These are phyloP conservation scores for Cyanodermella asteris DNA, from an alignment of 2,329 filamentous ascomycete species.

Conservation along the genomic window DNA sequence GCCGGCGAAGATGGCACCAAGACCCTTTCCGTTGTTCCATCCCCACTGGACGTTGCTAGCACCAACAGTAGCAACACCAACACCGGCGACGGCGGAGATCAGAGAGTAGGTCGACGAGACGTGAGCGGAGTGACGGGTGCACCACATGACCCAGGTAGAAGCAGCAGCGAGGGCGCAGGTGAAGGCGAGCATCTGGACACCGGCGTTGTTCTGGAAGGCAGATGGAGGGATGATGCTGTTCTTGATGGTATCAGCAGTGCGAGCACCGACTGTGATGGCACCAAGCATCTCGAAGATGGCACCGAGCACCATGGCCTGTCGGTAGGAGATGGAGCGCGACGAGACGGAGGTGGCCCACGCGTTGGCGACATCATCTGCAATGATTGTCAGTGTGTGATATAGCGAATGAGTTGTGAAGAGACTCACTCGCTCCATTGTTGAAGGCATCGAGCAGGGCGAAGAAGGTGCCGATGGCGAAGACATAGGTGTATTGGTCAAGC, in stretches of 20 bases:
- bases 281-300: slow-evolving; percentile 47
- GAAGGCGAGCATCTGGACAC: slow-evolving; percentile 40
- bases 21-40: slow-evolving; percentile 45
- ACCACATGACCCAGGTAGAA: slow-evolving; percentile 34
- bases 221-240: slow-evolving; percentile 46
- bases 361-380: slow-evolving; percentile 71
- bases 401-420: no score
- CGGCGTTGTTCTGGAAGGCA: slow-evolving; percentile 37
- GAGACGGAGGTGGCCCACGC: slow-evolving; percentile 64
- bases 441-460: slow-evolving; percentile 29
- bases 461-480: slow-evolving; percentile 50
- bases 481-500: slow-evolving; percentile 53
- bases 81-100: slow-evolving; percentile 45
- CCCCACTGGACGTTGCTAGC: slow-evolving; percentile 43
- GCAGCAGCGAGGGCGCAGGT: slow-evolving; percentile 37
- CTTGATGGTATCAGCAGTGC: slow-evolving; percentile 59
- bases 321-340: slow-evolving; percentile 51
- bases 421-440: slow-evolving; percentile 2
- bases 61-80: slow-evolving; percentile 45
- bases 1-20: slow-evolving; percentile 51
- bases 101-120: slow-evolving; percentile 53
- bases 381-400: no score
- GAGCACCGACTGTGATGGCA: slow-evolving; percentile 43
- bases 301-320: slow-evolving; percentile 45
- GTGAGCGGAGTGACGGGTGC: slow-evolving; percentile 49